Evolutionary conservation across 192 early-diverging fungal species (phyloP).

Genomic region (Coemansia sp.): DNA sequence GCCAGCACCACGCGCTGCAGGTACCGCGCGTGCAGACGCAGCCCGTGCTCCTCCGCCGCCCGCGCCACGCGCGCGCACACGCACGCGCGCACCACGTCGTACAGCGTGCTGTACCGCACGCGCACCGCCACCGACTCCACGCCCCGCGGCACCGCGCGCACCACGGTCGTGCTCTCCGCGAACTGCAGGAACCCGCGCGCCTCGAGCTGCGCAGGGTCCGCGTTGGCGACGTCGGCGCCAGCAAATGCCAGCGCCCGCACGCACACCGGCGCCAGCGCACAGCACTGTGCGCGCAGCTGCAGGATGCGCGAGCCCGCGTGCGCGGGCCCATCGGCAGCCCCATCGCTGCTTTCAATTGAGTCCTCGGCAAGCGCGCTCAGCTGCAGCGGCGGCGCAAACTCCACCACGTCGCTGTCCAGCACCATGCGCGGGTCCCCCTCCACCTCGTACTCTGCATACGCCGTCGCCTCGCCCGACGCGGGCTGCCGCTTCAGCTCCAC

Average conservation of each 20-base stretch:
- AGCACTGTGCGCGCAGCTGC: conserved; percentile 16
- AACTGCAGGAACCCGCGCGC: conserved; percentile 16
- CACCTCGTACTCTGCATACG: conserved; percentile 13
- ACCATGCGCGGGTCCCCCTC: conserved; percentile 8
- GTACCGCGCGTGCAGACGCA: conserved; percentile 8
- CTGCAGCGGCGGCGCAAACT: conserved; percentile 13
- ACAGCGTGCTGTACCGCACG: background rate
- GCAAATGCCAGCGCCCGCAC: conserved; percentile 3
- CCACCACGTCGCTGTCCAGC: conserved; percentile 10
- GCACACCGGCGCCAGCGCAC: conserved; percentile 2
- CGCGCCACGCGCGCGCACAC: background rate
- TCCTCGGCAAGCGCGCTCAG: too few species aligned
- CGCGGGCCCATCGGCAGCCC: conserved; percentile 8
- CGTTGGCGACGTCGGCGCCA: background rate
- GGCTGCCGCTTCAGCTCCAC: conserved; percentile 1
- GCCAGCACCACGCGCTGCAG: conserved; percentile 14
- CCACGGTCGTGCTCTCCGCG: conserved; percentile 13
- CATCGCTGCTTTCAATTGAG: too few species aligned
- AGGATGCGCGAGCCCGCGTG: background rate
- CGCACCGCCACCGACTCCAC: background rate
- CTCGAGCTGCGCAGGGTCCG: background rate
- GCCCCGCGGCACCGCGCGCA: background rate
- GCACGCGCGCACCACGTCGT: background rate
- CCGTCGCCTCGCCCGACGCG: conserved; percentile 3
- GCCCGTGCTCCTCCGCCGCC: background rate